A percentile compares a stretch with the other conserved stretches of the same genome.
These are phyloP conservation scores for Macadamia integrifolia DNA, from an alignment of 164 flowering plant species.

Conservation along the genomic window DNA sequence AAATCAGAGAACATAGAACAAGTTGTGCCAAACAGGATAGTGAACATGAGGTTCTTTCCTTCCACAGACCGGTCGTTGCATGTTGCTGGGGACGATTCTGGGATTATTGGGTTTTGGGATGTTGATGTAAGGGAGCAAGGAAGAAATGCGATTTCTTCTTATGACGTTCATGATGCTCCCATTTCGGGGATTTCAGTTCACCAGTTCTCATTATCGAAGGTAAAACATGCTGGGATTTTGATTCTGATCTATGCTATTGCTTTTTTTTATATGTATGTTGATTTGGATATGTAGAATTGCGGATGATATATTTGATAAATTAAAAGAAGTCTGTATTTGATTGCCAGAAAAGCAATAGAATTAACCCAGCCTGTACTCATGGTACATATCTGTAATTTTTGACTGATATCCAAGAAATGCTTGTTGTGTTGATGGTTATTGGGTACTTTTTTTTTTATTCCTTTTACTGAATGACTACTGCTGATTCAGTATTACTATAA, in stretches of 20 bases:
- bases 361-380: too few relatives aligned
- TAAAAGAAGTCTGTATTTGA: too few relatives aligned
- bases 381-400: too few relatives aligned
- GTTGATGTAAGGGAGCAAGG: constrained; percentile 30
- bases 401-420: too few relatives aligned
- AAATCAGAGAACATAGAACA: constrained; percentile 58
- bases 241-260: not conserved
- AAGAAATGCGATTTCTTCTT: constrained; percentile 43
- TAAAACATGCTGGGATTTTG: constrained; percentile 11
- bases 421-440: too few relatives aligned
- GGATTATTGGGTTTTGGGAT: constrained; percentile 79
- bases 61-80: constrained; percentile 34
- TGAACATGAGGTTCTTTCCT: constrained; percentile 52
- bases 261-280: not conserved
- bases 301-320: too few relatives aligned
- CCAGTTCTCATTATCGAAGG: constrained; percentile 58
- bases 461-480: too few relatives aligned
- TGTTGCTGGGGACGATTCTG: constrained; percentile 63
- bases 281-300: too few relatives aligned
- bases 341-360: too few relatives aligned
- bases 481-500: too few relatives aligned
- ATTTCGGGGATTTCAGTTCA: constrained; percentile 61
- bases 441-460: too few relatives aligned
- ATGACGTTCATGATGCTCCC: constrained; percentile 53
- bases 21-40: constrained; percentile 48